These are phyloP conservation scores for Laguncularia racemosa DNA, from an alignment of 345 rosid genomes.

Conservation along the genomic window DNA sequence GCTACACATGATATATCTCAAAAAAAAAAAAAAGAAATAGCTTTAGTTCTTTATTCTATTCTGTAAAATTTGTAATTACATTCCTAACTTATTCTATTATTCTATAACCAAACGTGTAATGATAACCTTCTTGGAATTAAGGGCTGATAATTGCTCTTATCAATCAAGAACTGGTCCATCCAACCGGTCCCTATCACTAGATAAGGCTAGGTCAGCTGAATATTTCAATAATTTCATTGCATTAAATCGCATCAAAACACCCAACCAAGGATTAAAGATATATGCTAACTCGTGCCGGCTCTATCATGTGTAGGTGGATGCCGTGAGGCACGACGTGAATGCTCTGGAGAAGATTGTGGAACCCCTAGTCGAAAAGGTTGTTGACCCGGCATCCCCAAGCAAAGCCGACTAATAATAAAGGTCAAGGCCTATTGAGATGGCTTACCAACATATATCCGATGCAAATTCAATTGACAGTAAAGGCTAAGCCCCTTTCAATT, in stretches of 20 bases:
- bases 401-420: conserved; percentile 9
- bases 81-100: too few relatives aligned
- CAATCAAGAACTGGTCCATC: too few relatives aligned
- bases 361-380: conserved; percentile 31
- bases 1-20: too few relatives aligned
- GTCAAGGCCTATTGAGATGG: not conserved
- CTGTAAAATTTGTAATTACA: too few relatives aligned
- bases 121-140: too few relatives aligned
- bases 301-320: conserved; percentile 37
- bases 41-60: too few relatives aligned
- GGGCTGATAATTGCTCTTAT: too few relatives aligned
- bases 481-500: not conserved
- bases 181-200: too few relatives aligned
- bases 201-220: too few relatives aligned
- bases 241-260: not conserved
- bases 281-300: not conserved
- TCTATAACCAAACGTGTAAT: too few relatives aligned
- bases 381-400: conserved; percentile 14
- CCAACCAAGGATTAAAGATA: not conserved
- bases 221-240: too few relatives aligned
- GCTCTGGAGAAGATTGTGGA: conserved; percentile 50
- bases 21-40: too few relatives aligned
- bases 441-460: not conserved
- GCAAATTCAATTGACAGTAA: not conserved
- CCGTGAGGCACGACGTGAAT: conserved; percentile 38